Evolutionary conservation across 1,139 yeast species (phyloP), one percentile per base, ranked within the genome.

Genomic region (Kurtzmaniella quercitrusa): DNA sequence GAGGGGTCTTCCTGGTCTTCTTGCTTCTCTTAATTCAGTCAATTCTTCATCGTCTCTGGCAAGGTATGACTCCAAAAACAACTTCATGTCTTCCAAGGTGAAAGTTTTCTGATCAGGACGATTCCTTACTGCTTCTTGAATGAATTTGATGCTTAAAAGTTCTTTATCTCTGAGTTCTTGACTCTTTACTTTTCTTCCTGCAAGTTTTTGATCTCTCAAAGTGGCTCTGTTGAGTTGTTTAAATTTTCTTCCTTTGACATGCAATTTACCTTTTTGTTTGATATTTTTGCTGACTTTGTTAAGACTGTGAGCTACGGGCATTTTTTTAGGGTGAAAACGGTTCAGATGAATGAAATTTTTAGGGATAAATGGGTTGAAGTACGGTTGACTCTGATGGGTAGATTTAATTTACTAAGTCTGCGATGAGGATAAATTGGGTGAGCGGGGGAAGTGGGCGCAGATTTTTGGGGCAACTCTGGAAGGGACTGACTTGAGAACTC

Each of bases 1-100:
- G 17, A 88, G 76, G 8, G 98, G 96, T 65, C 98, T 77, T n/a
- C 95, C 95, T 14, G 90, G 82, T 57, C 96, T 77, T 69, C 95
- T 78, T 44, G 74, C 78, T 5, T 60, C 64, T 51, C 75, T 77
- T 47, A 86, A 67, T 46, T 69, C 68, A 12, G 75, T 75, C 44
- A 91, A 63, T 59, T 89, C 96, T 16, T 79, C 89, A 53, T 83
- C 85, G 57, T 81, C 83, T 59, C 95, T 75, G 16, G 75, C 61
- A n/a, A 88, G 66, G 54, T 80, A 87, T 39, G 79, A 75, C 47
- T 77, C 79, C 40, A 88, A 72, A 49, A 88, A 75, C 0, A 69
- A 60, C 52, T 82, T 77, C 56, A 85, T 72, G 40, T 88, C 91
- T 0, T 73, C 78, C 31, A 76, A 55, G 0, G 75, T 56, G 56